Base-by-base conservation (phyloP, 768 basidiomycete species). In the Trametes cubensis region DNA sequence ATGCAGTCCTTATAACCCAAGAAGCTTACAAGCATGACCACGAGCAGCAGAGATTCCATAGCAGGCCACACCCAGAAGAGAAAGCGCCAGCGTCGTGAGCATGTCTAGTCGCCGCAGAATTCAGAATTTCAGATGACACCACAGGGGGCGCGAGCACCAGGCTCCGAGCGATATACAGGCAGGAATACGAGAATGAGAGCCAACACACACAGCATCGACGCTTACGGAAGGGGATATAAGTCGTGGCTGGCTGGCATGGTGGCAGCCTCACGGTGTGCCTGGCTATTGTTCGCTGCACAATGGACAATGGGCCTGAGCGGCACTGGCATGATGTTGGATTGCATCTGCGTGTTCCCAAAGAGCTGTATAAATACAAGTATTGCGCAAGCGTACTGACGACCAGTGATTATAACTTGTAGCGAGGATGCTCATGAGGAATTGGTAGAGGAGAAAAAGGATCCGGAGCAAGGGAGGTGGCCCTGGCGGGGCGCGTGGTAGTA, bases 241-340 rank as follows among this genome's bases (percentile, higher is more conserved):
- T 21, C 34, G 14, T 40, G 54, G 60, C 53, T 47, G 52, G 42
- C 60, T 34, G 28, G 53, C 26, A 23, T 34, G 44, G 53, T 54
- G 52, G 45, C 45, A 49, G 53, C 60, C 49, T 59, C 48, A 28
- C 41, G 30, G 49, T 14, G 53, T 46, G 38, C 46, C 53, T 58
- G 47, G 40, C 46, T 55, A 55, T 61, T 55, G 53, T 61, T 55
- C 60, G 13, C 13, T 15, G 52, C 42, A 61, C 60, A 61, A 61
- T 61, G 53, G 40, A 7, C 40, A 14, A 45, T 46, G 6, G 25
- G 38, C n/a, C 55, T 28, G 28, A 3, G 28, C 28, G 28, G 28
- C 28, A 28, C 28, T 23, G 20, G 17, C 3, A 7, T 7, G 3
- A 17, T 11, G 25, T 11, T 11, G 26, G 8, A 38, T 23, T 11